Base-by-base conservation (phyloP, 176 grass and related monocot genomes). In the Oryza glumipatula region DNA sequence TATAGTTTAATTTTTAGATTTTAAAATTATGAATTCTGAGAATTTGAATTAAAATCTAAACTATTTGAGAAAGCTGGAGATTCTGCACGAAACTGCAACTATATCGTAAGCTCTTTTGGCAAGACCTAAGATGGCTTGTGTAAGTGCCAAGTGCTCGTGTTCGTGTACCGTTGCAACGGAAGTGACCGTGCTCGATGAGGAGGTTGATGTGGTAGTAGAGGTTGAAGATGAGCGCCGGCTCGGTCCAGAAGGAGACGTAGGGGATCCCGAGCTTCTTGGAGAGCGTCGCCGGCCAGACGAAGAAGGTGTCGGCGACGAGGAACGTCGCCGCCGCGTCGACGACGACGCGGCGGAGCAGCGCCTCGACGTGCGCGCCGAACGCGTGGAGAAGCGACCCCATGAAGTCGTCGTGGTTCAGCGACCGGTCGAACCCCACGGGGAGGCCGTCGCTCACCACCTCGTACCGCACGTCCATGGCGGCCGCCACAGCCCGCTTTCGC, bases 171-270 rank as follows among this genome's bases (percentile, higher is more conserved):
- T 84, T 51, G 71, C 83, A 87, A 6, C 38, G 71, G 64, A 97
- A 92, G 86, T 92, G 92, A 7, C 90, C 90, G 19, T 94, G 56
- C 56, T 77, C 3, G 11, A 44, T 10, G 76, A 94, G 94, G 38
- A 94, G 85, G 35, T 87, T 69, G 88, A 87, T 83, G 80, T 91
- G 92, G 61, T 85, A 89, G 68, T 94, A 90, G 67, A 97, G 76
- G 23, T 12, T 26, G 86, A 94, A 94, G 80, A 90, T 82, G 71
- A 97, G 68, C 5, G 92, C 90, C 0, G 94, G 76, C 80, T 97
- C 85, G 4, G 92, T 97, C 93, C 90, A 95, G 84, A 92, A 95
- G 3, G 93, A 95, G 4, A 91, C 74, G 58, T 91, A 95, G 14
- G 68, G 86, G 14, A 94, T 36, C 11, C 86, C 83, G 4, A 92